Evolutionary conservation across 495 filamentous ascomycete species (phyloP).

Genomic region (Podospora comata): DNA sequence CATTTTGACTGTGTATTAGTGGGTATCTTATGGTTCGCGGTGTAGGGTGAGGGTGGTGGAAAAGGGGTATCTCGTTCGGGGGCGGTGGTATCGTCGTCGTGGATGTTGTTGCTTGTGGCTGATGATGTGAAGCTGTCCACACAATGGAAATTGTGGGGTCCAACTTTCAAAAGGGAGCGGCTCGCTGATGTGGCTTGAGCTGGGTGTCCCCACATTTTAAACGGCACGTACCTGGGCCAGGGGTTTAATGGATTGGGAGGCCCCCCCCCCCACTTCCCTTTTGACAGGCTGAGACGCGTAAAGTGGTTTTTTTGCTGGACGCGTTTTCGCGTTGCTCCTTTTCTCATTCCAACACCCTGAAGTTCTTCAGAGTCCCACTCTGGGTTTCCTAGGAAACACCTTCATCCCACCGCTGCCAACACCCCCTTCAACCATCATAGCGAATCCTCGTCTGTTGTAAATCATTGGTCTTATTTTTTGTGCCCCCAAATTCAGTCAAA

Average conservation of each 20-base stretch:
- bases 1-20: slow-evolving; percentile 32
- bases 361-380: slow-evolving; percentile 12
- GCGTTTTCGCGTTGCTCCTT: slow-evolving; percentile 27
- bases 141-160: slow-evolving; percentile 27
- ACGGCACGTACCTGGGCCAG: slow-evolving; percentile 28
- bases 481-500: slow-evolving; percentile 1
- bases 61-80: not conserved
- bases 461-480: not conserved
- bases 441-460: slow-evolving; percentile 3
- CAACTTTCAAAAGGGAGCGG: slow-evolving; percentile 5
- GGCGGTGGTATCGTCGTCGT: slow-evolving; percentile 12
- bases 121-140: slow-evolving; percentile 1
- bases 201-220: slow-evolving; percentile 19
- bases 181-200: slow-evolving; percentile 33
- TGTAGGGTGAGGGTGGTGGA: not conserved
- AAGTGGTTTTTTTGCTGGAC: slow-evolving; percentile 26
- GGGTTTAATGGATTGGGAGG: slow-evolving; percentile 25
- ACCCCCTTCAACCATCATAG: slow-evolving; percentile 6
- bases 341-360: slow-evolving; percentile 24
- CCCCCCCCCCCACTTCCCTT: slow-evolving; percentile 3
- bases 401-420: not conserved
- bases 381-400: not conserved
- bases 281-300: slow-evolving; percentile 24
- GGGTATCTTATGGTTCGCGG: not conserved
- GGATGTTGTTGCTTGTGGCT: slow-evolving; percentile 7